Conservation (phyloP, 768 basidiomycete genomes). For the Kwoniella dejecticola region DNA sequence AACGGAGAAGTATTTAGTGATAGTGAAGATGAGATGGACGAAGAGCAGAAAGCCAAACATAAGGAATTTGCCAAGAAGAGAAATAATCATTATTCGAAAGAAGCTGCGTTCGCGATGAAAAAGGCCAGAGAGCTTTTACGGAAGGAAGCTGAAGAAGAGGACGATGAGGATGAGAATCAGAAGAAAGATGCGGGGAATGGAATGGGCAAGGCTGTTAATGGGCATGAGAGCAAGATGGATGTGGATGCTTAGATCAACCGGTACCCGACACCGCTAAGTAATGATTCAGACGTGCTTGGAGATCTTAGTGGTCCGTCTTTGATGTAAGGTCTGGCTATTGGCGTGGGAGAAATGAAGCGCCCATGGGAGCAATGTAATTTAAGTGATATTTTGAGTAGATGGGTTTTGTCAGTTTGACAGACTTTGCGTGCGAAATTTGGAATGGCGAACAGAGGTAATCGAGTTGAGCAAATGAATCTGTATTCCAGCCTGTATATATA, state of each 20-base stretch:
- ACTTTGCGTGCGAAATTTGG: too few species aligned
- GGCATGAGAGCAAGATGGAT: conserved; percentile 11
- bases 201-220: conserved; percentile 13
- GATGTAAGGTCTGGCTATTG: too few species aligned
- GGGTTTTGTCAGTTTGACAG: too few species aligned
- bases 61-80: conserved; percentile 49
- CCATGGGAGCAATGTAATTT: too few species aligned
- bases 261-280: too few species aligned
- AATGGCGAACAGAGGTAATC: too few species aligned
- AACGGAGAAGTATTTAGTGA: conserved; percentile 61
- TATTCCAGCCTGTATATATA: background rate
- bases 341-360: too few species aligned
- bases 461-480: too few species aligned
- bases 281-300: too few species aligned
- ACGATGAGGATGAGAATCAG: conserved; percentile 14
- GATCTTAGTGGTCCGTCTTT: too few species aligned
- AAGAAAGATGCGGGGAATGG: conserved; percentile 1
- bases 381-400: too few species aligned
- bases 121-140: conserved; percentile 45
- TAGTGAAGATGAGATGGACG: conserved; percentile 75
- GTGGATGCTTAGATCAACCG: conserved; percentile 2
- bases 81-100: conserved; percentile 53
- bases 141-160: conserved; percentile 36
- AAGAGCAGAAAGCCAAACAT: conserved; percentile 58
- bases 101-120: conserved; percentile 52